These are phyloP conservation scores for Alternaria tenuissima DNA, from an alignment of 2,329 filamentous ascomycete genomes.

Conservation along the genomic window DNA sequence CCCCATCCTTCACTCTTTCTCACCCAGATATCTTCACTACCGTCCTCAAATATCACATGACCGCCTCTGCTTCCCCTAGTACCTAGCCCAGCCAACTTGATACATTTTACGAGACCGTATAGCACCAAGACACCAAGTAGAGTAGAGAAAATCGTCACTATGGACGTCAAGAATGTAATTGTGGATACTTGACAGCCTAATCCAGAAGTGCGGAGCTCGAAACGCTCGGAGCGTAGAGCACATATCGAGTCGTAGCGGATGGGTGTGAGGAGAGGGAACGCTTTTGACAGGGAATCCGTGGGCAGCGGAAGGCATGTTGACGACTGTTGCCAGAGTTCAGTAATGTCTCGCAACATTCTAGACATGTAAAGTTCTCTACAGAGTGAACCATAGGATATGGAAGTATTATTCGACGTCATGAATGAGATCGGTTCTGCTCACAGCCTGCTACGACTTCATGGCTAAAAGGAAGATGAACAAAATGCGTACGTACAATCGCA, in stretches of 20 bases:
- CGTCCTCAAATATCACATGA: constrained; percentile 39
- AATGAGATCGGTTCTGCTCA: neutral
- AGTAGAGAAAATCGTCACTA: constrained; percentile 55
- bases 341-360: neutral
- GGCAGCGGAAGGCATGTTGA: constrained; percentile 55
- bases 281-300: constrained; percentile 44
- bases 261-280: constrained; percentile 53
- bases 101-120: constrained; percentile 35
- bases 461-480: neutral
- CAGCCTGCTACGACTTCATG: neutral
- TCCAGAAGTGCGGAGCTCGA: constrained; percentile 55
- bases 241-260: constrained; percentile 47
- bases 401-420: neutral
- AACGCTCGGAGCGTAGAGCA: constrained; percentile 53
- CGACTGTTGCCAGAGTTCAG: constrained; percentile 36
- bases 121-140: constrained; percentile 50
- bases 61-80: constrained; percentile 35
- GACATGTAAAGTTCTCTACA: neutral
- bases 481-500: constrained; percentile 46
- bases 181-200: constrained; percentile 58
- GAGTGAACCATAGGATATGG: neutral
- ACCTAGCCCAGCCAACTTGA: constrained; percentile 21
- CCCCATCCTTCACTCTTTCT: constrained; percentile 40
- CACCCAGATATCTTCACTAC: constrained; percentile 41
- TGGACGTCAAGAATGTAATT: constrained; percentile 54